Evolutionary conservation across 1,284 basidiomycete species (phyloP), one percentile per base, ranked within the genome.

Genomic region (Naganishia sp.): DNA sequence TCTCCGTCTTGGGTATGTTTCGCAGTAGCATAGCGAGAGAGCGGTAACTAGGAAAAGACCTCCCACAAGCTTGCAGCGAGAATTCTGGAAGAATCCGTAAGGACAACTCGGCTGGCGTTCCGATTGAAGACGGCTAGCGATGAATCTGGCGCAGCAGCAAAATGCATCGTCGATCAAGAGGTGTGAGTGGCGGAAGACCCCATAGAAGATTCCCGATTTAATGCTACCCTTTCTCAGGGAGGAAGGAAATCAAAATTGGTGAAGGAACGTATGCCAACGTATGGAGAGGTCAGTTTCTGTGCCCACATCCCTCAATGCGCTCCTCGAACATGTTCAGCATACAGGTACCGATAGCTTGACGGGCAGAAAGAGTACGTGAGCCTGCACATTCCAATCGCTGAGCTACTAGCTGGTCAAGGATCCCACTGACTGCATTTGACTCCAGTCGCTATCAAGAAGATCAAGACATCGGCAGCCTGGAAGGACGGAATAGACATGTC

Each of bases 401-500:
- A 11, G 17, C 31, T 35, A 25, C 41, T 23, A n/a, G 31, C 28
- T 28, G 28, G 28, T 28, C 28, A 28, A 28, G 28, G 28, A 28
- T 28, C 5, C 28, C 28, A 28, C 28, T 28, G 28, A 28, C 5
- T 5, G 28, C 28, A 28, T 28, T 28, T 28, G 28, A 15, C 81
- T 86, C 17, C 89, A 90, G 79, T 98, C 6, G 96, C 96, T 62
- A 97, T 99, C 76, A 99, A 99, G 83, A 99, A 99, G 80, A 94
- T 96, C 76, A 96, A 96, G 77, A 57, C 65, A 17, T 90, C 94
- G 18, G 93, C 94, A 25, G 89, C 93, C 75, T 93, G 96, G 84
- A 96, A 95, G 77, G 95, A 99, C 80, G 96, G 96, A 10, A 84
- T 99, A 62, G 96, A 99, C 81, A 96, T 99, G 90, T 96, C 94